Evolutionary conservation across 2,329 filamentous ascomycete genomes (phyloP), one percentile per base, ranked within the genome.

Genomic region (Cladophialophora psammophila): DNA sequence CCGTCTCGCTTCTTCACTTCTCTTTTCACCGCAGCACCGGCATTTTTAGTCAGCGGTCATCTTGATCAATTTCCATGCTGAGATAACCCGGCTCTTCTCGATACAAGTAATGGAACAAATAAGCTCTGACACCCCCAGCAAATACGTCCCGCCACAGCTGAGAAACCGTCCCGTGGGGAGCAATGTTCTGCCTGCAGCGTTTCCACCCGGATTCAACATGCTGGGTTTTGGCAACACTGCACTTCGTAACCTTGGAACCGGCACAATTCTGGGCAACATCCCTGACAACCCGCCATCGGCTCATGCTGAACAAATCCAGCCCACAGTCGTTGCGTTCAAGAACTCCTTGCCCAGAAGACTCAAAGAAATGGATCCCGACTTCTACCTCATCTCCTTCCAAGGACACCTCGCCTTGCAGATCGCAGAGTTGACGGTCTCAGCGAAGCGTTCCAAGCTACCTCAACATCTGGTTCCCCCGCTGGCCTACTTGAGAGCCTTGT

Each of bases 111-210:
- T 50, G 45, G 18, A 50, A 1, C 18, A 50, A n/a, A 9, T n/a
- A 26, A 10, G 45, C 8, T 13, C 45, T 9, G 18, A 31, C 12
- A 50, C 45, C 10, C 45, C 45, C 45, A 26, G 8, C 18, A 50
- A 50, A 8, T 50, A 50, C 45, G 18, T 50, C 18, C 18, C 26
- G 45, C 45, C 45, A 26, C 45, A 50, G 45, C 45, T 50, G 45
- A 26, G 45, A 50, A 18, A 50, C 3, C 20, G 12, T n/a, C 18
- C 45, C 45, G 18, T 9, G 18, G 4, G 45, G 9, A 50, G 9
- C 2, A 10, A 50, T 50, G 9, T 5, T 20, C 7, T 10, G 20
- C 18, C 45, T 2, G 12, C 45, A 12, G 45, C 20, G 4, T 10
- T 12, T 26, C 45, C 18, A 7, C 8, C 42, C 42, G n/a, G 42